A percentile compares a stretch with the other conserved stretches of the same genome.
Conservation (phyloP, 192 early-diverging fungal species). For the Obelidium mucronatum region DNA sequence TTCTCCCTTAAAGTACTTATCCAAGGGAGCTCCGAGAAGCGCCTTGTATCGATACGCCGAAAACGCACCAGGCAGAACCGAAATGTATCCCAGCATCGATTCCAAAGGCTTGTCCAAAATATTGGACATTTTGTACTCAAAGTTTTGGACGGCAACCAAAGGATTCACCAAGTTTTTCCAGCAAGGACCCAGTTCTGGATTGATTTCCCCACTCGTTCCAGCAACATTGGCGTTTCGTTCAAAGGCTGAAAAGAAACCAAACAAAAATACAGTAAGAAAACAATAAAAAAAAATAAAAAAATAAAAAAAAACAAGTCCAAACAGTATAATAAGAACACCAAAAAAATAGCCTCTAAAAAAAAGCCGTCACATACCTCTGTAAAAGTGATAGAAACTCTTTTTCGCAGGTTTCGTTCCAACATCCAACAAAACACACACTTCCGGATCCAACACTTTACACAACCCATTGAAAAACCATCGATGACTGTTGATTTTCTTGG, state of each 20-base stretch:
- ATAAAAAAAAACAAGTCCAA: not conserved
- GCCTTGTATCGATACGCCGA: conserved; percentile 78
- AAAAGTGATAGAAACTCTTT: conserved; percentile 60
- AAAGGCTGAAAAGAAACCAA: conserved; percentile 51
- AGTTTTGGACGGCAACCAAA: conserved; percentile 82
- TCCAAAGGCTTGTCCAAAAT: conserved; percentile 82
- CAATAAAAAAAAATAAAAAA: not conserved
- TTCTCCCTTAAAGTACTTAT: conserved; percentile 77
- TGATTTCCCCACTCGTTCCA: conserved; percentile 83
- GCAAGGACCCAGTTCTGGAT: conserved; percentile 62
- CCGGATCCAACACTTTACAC: conserved; percentile 68
- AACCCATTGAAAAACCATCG: conserved; percentile 82
- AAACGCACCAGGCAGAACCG: conserved; percentile 82
- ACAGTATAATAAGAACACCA: too few species aligned
- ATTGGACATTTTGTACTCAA: conserved; percentile 87
- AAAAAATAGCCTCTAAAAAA: too few species aligned
- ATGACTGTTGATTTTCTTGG: conserved; percentile 69
- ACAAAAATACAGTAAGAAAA: conserved; percentile 32
- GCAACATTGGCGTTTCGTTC: conserved; percentile 71
- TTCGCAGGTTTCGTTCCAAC: conserved; percentile 76
- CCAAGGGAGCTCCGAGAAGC: conserved; percentile 66
- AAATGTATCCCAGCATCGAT: conserved; percentile 78
- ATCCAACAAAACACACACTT: conserved; percentile 75
- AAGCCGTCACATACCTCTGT: conserved; percentile 36
- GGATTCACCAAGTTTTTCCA: conserved; percentile 72